Evolutionary conservation across 805 yeast species (phyloP).

Genomic region (Teunomyces barrocoloradensis): DNA sequence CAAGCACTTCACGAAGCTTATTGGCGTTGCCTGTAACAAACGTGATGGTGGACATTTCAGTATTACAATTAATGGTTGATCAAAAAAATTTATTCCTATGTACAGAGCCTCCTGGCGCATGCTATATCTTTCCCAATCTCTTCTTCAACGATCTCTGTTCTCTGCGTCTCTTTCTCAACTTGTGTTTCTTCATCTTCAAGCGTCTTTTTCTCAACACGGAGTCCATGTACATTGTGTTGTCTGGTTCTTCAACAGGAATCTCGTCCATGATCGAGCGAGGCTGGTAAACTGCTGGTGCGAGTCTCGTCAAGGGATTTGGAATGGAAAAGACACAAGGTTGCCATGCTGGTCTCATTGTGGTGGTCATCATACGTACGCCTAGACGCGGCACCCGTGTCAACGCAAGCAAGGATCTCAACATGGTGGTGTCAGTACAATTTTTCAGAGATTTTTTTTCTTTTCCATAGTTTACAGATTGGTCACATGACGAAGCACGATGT

Average conservation of each 20-base stretch:
- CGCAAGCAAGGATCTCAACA: conserved; percentile 2
- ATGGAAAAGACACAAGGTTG: no score
- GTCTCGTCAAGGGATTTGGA: background rate
- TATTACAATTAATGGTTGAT: background rate
- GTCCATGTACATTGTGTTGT: conserved; percentile 47
- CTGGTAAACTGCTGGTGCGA: background rate
- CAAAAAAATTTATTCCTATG: background rate
- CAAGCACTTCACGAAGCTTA: conserved; percentile 80
- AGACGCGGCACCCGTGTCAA: background rate
- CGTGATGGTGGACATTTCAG: conserved; percentile 39
- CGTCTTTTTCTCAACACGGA: conserved; percentile 82
- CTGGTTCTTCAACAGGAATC: conserved; percentile 10
- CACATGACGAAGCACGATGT: conserved; percentile 39
- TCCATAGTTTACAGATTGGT: background rate
- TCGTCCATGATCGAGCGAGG: background rate
- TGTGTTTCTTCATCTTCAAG: conserved; percentile 96
- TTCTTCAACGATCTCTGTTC: conserved; percentile 80
- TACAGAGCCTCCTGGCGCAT: background rate
- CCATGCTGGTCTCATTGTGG: background rate
- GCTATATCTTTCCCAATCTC: conserved; percentile 51
- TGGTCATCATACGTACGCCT: conserved; percentile 2
- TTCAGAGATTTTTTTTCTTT: background rate
- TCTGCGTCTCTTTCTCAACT: conserved; percentile 95
- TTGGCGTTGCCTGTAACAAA: conserved; percentile 89
- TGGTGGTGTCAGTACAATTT: background rate